A percentile compares a stretch with the other conserved stretches of the same genome.
These are phyloP conservation scores for Stachybotrys echinatus DNA, from an alignment of 2,329 filamentous ascomycete species.

Conservation along the genomic window DNA sequence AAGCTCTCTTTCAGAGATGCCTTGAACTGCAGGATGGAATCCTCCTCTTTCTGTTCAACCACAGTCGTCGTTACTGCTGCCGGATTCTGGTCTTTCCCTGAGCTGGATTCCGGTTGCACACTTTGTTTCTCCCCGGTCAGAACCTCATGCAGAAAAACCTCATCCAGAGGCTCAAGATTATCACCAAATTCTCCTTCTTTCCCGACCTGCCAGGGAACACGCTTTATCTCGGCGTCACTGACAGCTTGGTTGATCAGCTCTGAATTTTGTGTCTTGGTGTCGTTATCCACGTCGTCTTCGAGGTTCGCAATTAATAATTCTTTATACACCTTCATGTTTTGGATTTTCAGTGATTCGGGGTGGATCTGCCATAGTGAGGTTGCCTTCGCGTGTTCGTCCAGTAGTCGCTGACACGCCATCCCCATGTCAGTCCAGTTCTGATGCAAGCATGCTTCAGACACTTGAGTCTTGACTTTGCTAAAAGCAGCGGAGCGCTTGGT, in stretches of 20 bases:
- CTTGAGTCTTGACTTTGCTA: constrained; percentile 6
- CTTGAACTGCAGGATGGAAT: constrained; percentile 4
- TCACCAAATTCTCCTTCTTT: constrained; percentile 4
- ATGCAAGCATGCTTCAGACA: constrained; percentile 4
- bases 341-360: constrained; percentile 3
- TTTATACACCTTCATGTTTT: constrained; percentile 4
- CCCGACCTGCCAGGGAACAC: constrained; percentile 7
- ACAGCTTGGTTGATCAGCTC: constrained; percentile 1
- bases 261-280: neutral
- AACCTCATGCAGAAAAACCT: constrained; percentile 72
- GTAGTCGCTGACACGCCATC: constrained; percentile 3
- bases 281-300: neutral
- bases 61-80: neutral
- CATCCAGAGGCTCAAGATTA: constrained; percentile 9
- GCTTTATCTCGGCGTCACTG: constrained; percentile 6
- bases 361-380: constrained; percentile 4
- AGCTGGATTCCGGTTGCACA: constrained; percentile 33
- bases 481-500: constrained; percentile 11
- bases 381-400: constrained; percentile 6
- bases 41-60: neutral
- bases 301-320: constrained; percentile 3
- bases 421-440: constrained; percentile 7
- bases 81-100: neutral
- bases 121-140: constrained; percentile 79
- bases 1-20: constrained; percentile 3